A percentile compares a stretch with the other conserved stretches of the same genome.
phyloP scores from a whole-genome alignment of 2,329 filamentous ascomycete genomes.

The Oidium heveae region DNA sequence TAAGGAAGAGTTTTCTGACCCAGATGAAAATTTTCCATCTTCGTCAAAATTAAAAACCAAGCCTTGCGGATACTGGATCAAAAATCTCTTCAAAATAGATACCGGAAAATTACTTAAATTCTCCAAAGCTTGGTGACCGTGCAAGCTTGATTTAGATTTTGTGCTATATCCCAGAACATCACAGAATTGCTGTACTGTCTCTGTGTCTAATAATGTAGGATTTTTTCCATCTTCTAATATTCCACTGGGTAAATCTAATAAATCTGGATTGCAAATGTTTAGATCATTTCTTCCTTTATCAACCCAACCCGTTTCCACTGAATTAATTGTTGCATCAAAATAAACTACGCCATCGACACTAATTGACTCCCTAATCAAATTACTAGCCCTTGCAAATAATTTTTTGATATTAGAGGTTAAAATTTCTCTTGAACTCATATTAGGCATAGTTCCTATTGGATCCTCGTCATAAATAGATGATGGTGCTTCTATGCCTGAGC shows the following conservation, averaged over 20 bases:
- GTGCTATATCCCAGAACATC: conserved; percentile 13
- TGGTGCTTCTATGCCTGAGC: conserved; percentile 6
- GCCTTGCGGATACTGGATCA: conserved; percentile 13
- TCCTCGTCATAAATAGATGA: conserved; percentile 8
- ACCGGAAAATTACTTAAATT: conserved; percentile 9
- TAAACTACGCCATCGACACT: conserved; percentile 12
- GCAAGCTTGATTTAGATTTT: conserved; percentile 9
- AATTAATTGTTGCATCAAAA: conserved; percentile 4
- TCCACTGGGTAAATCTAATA: too few species aligned
- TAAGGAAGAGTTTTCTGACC: conserved; percentile 6
- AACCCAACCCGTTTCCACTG: neutral
- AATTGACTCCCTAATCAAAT: conserved; percentile 13
- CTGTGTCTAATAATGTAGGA: conserved; percentile 4
- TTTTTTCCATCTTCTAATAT: conserved; percentile 11
- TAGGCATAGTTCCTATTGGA: conserved; percentile 3
- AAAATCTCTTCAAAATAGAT: conserved; percentile 8
- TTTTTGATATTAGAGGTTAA: conserved; percentile 10
- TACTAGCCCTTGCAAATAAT: conserved; percentile 11
- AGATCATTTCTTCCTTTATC: neutral
- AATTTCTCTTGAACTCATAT: conserved; percentile 9
- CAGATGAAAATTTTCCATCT: conserved; percentile 9
- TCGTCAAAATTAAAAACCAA: conserved; percentile 13
- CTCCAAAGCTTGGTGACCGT: conserved; percentile 6
- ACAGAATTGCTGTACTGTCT: conserved; percentile 8
- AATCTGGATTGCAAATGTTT: conserved; percentile 1